Percentiles rank a stretch among this genome's conserved stretches.
These are phyloP conservation scores for Solanum bulbocastanum DNA, from an alignment of 257 asterid species.

Conservation along the genomic window DNA sequence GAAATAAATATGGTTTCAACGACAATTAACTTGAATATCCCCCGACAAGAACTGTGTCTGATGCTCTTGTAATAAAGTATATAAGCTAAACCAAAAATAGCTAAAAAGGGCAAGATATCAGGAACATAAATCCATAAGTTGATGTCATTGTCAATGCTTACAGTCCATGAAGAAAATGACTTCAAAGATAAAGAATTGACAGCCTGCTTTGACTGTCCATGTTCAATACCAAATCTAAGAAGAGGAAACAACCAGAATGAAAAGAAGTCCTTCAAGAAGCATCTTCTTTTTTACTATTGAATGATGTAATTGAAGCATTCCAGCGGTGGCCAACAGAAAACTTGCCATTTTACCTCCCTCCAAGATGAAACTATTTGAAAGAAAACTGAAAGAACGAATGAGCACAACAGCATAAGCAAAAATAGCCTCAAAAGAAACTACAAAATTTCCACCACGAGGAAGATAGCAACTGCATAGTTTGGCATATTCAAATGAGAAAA, in stretches of 20 bases:
- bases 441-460: no score
- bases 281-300: constrained; percentile 45
- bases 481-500: neutral
- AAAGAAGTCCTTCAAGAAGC: constrained; percentile 6
- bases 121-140: constrained; percentile 35
- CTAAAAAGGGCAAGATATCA: constrained; percentile 13
- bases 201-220: neutral
- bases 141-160: constrained; percentile 36
- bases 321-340: constrained; percentile 87
- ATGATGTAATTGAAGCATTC: constrained; percentile 51
- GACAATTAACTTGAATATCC: constrained; percentile 46
- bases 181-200: constrained; percentile 19
- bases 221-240: neutral
- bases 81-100: constrained; percentile 46
- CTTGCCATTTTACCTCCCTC: constrained; percentile 92
- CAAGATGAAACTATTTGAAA: constrained; percentile 86
- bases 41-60: constrained; percentile 23
- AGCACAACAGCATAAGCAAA: no score
- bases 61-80: constrained; percentile 39
- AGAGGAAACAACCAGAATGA: neutral
- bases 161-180: constrained; percentile 39
- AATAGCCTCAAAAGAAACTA: no score
- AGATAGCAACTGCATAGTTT: constrained; percentile 2
- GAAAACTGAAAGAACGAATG: constrained; percentile 35
- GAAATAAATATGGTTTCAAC: constrained; percentile 41